These are phyloP conservation scores for Boletus austroedulis DNA, from an alignment of 1,284 basidiomycete genomes.

Conservation along the genomic window DNA sequence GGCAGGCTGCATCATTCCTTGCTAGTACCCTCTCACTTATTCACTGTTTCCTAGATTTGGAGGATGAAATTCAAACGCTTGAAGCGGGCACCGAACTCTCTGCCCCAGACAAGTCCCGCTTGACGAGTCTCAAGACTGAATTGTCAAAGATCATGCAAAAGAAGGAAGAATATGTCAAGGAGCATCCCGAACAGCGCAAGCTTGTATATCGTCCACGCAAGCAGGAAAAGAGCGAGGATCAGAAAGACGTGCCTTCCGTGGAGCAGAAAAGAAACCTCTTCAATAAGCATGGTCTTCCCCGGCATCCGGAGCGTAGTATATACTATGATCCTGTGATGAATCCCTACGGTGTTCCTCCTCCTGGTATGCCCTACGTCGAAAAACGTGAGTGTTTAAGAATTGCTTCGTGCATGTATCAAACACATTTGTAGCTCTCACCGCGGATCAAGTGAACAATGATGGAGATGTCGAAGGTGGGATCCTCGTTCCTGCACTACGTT, in stretches of 20 bases:
- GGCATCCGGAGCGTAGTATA: conserved; percentile 84
- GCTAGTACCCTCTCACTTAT: neutral
- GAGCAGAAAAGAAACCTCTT: conserved; percentile 65
- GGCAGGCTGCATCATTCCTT: conserved; percentile 42
- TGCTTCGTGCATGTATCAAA: conserved; percentile 1
- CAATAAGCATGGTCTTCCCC: conserved; percentile 76
- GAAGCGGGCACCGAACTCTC: conserved; percentile 46
- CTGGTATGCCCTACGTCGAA: conserved; percentile 93
- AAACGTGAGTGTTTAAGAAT: conserved; percentile 56
- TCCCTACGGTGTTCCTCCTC: conserved; percentile 92
- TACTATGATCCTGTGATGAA: conserved; percentile 95
- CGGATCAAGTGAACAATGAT: conserved; percentile 62
- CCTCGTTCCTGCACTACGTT: conserved; percentile 6
- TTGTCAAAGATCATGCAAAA: conserved; percentile 75
- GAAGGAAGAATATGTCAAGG: conserved; percentile 86
- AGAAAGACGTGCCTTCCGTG: conserved; percentile 43
- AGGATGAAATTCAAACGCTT: conserved; percentile 67
- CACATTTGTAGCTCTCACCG: conserved; percentile 48
- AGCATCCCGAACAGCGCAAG: conserved; percentile 85
- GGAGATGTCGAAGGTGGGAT: conserved; percentile 46
- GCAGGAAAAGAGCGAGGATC: conserved; percentile 44
- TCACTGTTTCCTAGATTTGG: conserved; percentile 48
- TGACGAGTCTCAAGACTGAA: conserved; percentile 72
- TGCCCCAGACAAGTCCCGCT: conserved; percentile 50
- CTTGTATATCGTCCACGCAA: conserved; percentile 63